Conservation (phyloP, 75 land plant species). For the Cryptomeria japonica region DNA sequence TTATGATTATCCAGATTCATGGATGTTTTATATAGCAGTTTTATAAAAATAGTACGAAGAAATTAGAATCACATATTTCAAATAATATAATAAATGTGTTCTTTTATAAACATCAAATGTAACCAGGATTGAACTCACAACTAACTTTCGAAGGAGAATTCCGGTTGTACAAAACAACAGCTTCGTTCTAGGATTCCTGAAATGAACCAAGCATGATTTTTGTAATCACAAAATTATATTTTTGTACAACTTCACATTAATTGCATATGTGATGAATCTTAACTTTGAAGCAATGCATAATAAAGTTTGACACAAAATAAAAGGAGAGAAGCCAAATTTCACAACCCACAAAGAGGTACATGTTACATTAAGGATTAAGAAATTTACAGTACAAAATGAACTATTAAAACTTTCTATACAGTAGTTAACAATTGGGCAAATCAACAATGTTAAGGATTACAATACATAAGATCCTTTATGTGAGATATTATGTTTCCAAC, state of each 20-base stretch:
- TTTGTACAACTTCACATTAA: not conserved
- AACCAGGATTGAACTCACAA: slow-evolving; percentile 46
- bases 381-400: not conserved
- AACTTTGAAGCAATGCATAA: not conserved
- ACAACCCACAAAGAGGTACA: not conserved
- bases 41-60: no score
- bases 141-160: slow-evolving; percentile 77
- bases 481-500: no score
- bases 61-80: not conserved
- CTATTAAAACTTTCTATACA: not conserved
- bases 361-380: not conserved
- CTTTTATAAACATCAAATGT: not conserved
- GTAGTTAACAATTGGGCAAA: not conserved
- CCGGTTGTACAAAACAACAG: slow-evolving; percentile 96
- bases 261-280: no score
- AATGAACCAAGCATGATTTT: not conserved
- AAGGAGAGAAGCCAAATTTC: not conserved
- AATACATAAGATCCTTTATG: not conserved
- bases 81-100: not conserved
- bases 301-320: not conserved
- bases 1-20: no score
- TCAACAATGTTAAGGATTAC: not conserved
- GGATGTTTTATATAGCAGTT: no score
- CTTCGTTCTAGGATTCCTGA: slow-evolving; percentile 79
- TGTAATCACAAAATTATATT: not conserved